These are phyloP conservation scores for Clitoria ternatea DNA, from an alignment of 306 rosid genomes.

Conservation along the genomic window DNA sequence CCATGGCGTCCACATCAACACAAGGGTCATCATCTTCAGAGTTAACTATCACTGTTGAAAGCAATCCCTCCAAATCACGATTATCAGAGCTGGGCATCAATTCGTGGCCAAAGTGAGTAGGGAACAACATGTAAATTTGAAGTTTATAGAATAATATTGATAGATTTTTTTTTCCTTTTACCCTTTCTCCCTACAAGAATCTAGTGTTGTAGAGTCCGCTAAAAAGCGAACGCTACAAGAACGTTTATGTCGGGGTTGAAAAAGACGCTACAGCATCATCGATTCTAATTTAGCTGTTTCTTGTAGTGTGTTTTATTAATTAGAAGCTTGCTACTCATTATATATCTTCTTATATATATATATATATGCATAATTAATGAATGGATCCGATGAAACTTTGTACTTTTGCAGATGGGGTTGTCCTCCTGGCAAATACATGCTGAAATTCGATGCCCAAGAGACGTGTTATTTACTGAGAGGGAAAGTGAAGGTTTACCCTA, in stretches of 20 bases:
- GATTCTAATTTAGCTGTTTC: too few species aligned
- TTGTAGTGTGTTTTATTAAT: too few species aligned
- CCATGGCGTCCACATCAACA: constrained; percentile 42
- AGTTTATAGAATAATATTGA: neutral
- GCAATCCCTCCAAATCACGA: constrained; percentile 58
- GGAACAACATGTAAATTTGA: neutral
- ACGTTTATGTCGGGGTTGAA: too few species aligned
- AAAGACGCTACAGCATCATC: too few species aligned
- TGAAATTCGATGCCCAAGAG: constrained; percentile 71
- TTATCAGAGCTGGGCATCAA: constrained; percentile 58
- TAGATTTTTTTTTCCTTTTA: neutral
- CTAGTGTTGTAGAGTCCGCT: too few species aligned
- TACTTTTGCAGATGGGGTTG: constrained; percentile 65
- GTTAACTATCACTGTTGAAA: constrained; percentile 51
- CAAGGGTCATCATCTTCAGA: constrained; percentile 31
- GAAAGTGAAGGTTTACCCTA: constrained; percentile 60
- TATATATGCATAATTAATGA: neutral
- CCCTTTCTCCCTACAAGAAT: neutral
- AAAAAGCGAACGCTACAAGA: too few species aligned
- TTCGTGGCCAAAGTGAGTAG: constrained; percentile 79
- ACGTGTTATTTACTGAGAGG: constrained; percentile 73
- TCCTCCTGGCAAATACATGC: constrained; percentile 74
- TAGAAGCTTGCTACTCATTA: too few species aligned
- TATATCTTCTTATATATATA: too few species aligned
- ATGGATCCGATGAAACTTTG: neutral